Conservation (phyloP, 1,284 basidiomycete species). For the Vanrija sp. region DNA sequence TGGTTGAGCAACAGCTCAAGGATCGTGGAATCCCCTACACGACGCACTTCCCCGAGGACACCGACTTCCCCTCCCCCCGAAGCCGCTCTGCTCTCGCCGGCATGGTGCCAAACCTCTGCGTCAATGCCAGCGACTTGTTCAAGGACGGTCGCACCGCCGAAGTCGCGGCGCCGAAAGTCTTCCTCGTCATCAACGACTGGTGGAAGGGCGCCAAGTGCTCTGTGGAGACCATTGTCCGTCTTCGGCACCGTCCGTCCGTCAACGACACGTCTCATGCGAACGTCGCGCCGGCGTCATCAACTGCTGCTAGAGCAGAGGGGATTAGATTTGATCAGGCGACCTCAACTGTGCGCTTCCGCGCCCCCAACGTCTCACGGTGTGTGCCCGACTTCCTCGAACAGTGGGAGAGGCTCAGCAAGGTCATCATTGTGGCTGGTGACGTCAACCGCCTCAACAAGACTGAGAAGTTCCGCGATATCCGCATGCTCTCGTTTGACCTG, state of each 20-base stretch:
- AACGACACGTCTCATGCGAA: conserved; percentile 27
- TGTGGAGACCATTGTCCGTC: conserved; percentile 53
- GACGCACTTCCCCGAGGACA: conserved; percentile 59
- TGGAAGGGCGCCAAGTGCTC: conserved; percentile 71
- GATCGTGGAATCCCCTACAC: conserved; percentile 70
- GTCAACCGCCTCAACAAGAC: conserved; percentile 75
- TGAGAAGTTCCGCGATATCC: conserved; percentile 65
- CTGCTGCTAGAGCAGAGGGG: conserved; percentile 35
- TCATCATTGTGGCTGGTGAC: conserved; percentile 85
- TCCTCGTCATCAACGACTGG: conserved; percentile 82
- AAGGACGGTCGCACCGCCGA: conserved; percentile 76
- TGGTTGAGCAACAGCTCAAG: conserved; percentile 83
- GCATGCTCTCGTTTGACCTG: conserved; percentile 76
- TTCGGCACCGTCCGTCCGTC: conserved; percentile 79
- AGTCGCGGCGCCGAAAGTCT: conserved; percentile 83
- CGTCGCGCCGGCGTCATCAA: conserved; percentile 53
- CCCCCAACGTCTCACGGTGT: conserved; percentile 77
- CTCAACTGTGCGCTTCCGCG: conserved; percentile 78
- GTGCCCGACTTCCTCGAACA: conserved; percentile 83
- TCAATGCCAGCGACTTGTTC: conserved; percentile 73
- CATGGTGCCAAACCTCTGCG: conserved; percentile 72
- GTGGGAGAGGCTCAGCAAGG: conserved; percentile 85
- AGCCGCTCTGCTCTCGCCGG: conserved; percentile 46
- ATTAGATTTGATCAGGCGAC: conserved; percentile 82
- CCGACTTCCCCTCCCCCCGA: conserved; percentile 14